These are phyloP conservation scores for Blastocrithidia nonstop DNA, from an alignment of 208 protist species.

Conservation along the genomic window DNA sequence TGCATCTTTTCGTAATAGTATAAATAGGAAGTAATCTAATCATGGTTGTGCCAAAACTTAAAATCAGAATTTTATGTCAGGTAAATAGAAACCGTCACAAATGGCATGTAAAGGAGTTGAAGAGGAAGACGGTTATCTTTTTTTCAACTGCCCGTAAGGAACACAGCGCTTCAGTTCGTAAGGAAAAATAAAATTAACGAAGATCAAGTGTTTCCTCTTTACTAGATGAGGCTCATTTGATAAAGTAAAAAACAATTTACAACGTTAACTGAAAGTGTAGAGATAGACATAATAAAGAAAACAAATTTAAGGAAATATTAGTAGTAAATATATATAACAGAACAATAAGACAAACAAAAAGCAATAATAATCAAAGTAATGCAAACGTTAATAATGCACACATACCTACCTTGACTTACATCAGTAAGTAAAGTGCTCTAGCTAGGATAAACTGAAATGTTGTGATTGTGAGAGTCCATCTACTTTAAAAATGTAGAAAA, in stretches of 20 bases:
- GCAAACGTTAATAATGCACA: neutral
- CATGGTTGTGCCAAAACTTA: neutral
- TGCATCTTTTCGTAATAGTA: neutral
- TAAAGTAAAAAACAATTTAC: neutral
- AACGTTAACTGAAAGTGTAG: neutral
- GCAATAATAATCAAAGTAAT: too few relatives aligned
- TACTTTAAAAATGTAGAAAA: too few relatives aligned
- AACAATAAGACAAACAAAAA: neutral
- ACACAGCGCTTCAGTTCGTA: conserved; percentile 70
- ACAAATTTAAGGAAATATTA: neutral
- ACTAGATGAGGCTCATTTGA: conserved; percentile 44
- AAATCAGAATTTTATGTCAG: neutral
- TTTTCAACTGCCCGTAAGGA: conserved; percentile 82
- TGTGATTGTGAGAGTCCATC: too few relatives aligned
- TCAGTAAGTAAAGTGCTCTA: too few relatives aligned
- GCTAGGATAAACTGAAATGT: too few relatives aligned
- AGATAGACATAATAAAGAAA: neutral
- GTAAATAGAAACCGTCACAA: too few relatives aligned
- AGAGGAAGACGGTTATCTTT: conserved; percentile 36
- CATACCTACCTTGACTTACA: too few relatives aligned
- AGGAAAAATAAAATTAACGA: conserved; percentile 54
- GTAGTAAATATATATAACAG: neutral
- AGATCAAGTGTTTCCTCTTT: conserved; percentile 55
- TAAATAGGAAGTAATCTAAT: neutral
- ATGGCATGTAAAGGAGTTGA: neutral